Percentiles rank a stretch among this genome's conserved stretches.
Conservation (phyloP, 2,329 filamentous ascomycete species). For the Arthrinium puccinioides region DNA sequence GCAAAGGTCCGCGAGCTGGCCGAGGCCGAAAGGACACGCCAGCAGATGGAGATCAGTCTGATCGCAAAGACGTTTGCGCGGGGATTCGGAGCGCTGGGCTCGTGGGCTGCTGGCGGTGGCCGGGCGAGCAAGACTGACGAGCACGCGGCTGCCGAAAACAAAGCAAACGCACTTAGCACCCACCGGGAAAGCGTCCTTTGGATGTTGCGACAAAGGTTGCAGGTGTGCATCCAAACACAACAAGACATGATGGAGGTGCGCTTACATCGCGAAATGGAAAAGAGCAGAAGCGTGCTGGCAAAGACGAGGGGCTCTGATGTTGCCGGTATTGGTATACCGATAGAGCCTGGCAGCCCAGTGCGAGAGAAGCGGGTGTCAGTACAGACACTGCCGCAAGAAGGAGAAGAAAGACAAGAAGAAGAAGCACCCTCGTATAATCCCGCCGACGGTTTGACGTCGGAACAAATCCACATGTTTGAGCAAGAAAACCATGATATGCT, state of each 20-base stretch:
- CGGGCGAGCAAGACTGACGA: conserved; percentile 49
- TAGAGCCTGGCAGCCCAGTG: conserved; percentile 12
- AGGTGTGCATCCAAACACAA: conserved; percentile 71
- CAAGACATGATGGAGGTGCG: conserved; percentile 89
- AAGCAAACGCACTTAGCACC: conserved; percentile 55
- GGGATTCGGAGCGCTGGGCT: conserved; percentile 55
- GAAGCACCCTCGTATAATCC: conserved; percentile 15
- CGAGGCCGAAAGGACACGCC: conserved; percentile 74
- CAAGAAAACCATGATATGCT: conserved; percentile 90
- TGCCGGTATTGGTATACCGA: conserved; percentile 7
- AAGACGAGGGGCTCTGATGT: conserved; percentile 43
- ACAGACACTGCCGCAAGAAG: conserved; percentile 14
- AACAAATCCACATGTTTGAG: conserved; percentile 90
- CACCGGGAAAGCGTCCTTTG: conserved; percentile 80
- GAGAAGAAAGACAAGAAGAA: too few species aligned
- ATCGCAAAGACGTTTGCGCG: conserved; percentile 63
- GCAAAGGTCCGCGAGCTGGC: conserved; percentile 71
- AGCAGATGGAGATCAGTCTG: conserved; percentile 64
- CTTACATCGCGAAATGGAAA: conserved; percentile 78
- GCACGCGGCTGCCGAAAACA: conserved; percentile 65
- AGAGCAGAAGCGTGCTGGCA: conserved; percentile 77
- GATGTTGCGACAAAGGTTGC: conserved; percentile 69
- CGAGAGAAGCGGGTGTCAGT: conserved; percentile 11
- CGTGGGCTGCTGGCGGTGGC: conserved; percentile 62
- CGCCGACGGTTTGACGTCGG: conserved; percentile 58